Percentiles rank a stretch among this genome's conserved stretches.
These are phyloP conservation scores for Pogostemon cablin DNA, from an alignment of 257 asterid genomes.

Conservation along the genomic window DNA sequence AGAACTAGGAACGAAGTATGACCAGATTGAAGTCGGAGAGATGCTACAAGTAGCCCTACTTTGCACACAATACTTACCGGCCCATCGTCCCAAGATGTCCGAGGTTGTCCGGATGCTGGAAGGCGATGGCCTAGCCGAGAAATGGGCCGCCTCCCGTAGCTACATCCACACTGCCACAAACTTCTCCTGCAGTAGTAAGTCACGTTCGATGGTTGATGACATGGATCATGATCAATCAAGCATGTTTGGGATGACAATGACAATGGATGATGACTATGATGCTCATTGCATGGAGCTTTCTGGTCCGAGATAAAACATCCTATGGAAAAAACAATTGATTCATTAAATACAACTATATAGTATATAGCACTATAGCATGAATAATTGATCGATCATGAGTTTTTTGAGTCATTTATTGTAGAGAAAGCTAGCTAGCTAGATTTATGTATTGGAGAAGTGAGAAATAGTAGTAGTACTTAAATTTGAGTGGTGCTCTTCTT, in stretches of 20 bases:
- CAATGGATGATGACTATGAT: slow-evolving; percentile 84
- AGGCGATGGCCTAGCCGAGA: slow-evolving; percentile 93
- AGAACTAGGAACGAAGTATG: slow-evolving; percentile 67
- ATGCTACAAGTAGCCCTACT: slow-evolving; percentile 96
- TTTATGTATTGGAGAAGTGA: no score
- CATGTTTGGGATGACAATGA: slow-evolving; percentile 62
- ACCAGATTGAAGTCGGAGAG: slow-evolving; percentile 79
- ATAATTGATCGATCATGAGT: no score
- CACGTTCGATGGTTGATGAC: slow-evolving; percentile 40
- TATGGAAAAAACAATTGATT: no score
- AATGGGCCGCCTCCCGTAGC: slow-evolving; percentile 92
- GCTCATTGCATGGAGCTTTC: slow-evolving; percentile 96
- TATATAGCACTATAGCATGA: no score
- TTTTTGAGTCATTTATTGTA: no score
- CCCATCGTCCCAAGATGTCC: slow-evolving; percentile 90
- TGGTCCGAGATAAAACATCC: slow-evolving; percentile 67
- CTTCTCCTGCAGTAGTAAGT: slow-evolving; percentile 40
- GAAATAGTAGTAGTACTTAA: no score
- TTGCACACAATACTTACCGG: slow-evolving; percentile 81
- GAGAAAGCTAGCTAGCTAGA: no score
- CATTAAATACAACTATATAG: no score
- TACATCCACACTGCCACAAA: slow-evolving; percentile 37
- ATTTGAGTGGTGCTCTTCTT: no score
- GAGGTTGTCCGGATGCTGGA: slow-evolving; percentile 93
- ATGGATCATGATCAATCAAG: slow-evolving; percentile 55